Percentiles rank a stretch among this genome's conserved stretches.
These are phyloP conservation scores for Leptomonas pyrrhocoris DNA, from an alignment of 208 protist genomes.

Conservation along the genomic window DNA sequence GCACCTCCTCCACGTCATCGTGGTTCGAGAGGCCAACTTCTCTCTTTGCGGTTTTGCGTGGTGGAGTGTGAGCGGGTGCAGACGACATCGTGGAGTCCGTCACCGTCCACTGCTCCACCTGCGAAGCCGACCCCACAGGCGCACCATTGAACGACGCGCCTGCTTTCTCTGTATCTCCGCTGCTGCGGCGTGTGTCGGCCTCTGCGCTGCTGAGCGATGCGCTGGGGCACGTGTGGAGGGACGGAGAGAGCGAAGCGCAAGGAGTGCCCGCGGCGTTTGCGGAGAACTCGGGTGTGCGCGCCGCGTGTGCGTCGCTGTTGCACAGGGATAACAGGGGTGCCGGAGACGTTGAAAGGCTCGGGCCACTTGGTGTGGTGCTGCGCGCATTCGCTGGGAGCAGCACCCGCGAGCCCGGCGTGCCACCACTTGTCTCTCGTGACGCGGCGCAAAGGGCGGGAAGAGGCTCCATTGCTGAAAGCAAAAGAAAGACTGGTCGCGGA, in stretches of 20 bases:
- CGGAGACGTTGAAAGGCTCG: not conserved
- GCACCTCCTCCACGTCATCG: constrained; percentile 23
- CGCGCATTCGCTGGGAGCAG: not conserved
- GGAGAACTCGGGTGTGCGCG: not conserved
- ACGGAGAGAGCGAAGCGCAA: not conserved
- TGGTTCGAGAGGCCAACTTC: not conserved
- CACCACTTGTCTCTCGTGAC: not conserved
- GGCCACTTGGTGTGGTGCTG: not conserved
- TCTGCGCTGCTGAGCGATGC: not conserved
- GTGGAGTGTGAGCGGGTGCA: not conserved
- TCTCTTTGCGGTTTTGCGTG: no score
- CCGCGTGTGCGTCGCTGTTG: not conserved
- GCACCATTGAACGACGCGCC: no score
- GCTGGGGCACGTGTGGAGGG: constrained; percentile 6
- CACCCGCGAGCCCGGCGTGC: not conserved
- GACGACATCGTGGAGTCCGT: no score
- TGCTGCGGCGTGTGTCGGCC: not conserved
- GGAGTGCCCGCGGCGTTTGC: not conserved
- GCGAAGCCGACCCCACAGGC: no score
- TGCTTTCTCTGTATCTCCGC: no score
- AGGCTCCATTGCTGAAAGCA: not conserved
- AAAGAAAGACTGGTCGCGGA: no score
- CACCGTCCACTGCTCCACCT: no score
- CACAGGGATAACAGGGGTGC: constrained; percentile 20
- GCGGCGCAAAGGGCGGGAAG: not conserved